phyloP scores from a whole-genome alignment of 192 early-diverging fungal species.

The Linnemannia zychae region DNA sequence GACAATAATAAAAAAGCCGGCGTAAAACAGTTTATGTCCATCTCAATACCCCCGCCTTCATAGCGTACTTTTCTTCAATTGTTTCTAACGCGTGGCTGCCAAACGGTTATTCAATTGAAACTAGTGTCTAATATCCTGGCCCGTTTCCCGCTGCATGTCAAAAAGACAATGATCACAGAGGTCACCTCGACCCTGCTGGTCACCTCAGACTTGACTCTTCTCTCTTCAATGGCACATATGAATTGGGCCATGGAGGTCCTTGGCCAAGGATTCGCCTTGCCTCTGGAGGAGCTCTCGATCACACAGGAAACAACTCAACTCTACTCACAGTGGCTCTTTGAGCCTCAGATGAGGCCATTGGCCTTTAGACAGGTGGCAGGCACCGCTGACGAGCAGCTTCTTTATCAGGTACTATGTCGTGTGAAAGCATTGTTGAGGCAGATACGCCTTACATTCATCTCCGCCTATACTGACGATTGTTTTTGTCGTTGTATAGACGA shows the following conservation, averaged over 20 bases:
- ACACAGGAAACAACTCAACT: constrained; percentile 75
- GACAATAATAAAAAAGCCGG: neutral
- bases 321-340: constrained; percentile 85
- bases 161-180: constrained; percentile 75
- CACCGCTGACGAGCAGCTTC: constrained; percentile 71
- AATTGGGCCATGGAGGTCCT: constrained; percentile 88
- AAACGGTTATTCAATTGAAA: neutral
- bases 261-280: constrained; percentile 85
- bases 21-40: neutral
- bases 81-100: neutral
- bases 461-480: constrained; percentile 1
- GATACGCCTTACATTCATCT: neutral
- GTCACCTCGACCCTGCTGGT: constrained; percentile 69
- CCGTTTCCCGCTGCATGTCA: constrained; percentile 74
- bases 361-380: constrained; percentile 66
- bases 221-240: constrained; percentile 83
- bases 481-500: constrained; percentile 62
- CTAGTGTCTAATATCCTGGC: constrained; percentile 80
- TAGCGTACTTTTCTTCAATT: neutral
- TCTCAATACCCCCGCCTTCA: neutral
- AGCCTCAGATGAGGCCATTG: constrained; percentile 68
- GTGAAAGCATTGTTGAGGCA: neutral
- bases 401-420: constrained; percentile 70
- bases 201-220: constrained; percentile 68
- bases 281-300: constrained; percentile 80